Evolutionary conservation across 352 stramenopile species (phyloP).

Genomic region (Phytophthora lateralis): DNA sequence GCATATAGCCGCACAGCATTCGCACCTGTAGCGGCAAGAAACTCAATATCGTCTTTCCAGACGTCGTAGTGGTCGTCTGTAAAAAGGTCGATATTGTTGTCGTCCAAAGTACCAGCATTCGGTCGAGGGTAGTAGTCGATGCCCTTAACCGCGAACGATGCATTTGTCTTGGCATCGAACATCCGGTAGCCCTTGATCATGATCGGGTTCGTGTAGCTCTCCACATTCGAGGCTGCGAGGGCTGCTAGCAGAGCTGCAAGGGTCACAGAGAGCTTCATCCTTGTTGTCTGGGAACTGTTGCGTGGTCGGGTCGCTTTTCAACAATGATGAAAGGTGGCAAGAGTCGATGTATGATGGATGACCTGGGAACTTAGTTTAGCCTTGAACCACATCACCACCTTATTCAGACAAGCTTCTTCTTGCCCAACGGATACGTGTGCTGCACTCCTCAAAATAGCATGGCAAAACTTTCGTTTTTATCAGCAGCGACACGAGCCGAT

Average conservation of each 20-base stretch:
- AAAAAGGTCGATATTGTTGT: constrained; percentile 87
- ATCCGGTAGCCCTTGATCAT: constrained; percentile 70
- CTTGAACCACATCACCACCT: not conserved
- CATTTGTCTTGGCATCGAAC: constrained; percentile 73
- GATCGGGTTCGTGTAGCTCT: constrained; percentile 46
- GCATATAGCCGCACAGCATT: constrained; percentile 87
- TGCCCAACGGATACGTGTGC: not conserved
- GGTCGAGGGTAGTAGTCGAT: constrained; percentile 88
- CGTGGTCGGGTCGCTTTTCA: constrained; percentile 17
- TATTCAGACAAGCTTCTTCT: constrained; percentile 1
- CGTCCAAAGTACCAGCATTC: constrained; percentile 66
- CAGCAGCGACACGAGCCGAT: constrained; percentile 6
- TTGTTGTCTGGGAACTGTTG: not conserved
- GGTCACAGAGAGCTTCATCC: constrained; percentile 26
- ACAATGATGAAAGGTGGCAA: constrained; percentile 11
- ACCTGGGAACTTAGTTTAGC: not conserved
- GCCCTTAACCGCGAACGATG: constrained; percentile 71
- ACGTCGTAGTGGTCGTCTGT: constrained; percentile 73
- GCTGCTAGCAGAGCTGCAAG: constrained; percentile 15
- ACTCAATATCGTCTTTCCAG: constrained; percentile 70
- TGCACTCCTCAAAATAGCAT: not conserved
- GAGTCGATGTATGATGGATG: too few relatives aligned
- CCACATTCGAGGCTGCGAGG: constrained; percentile 13
- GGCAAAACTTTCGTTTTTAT: not conserved
- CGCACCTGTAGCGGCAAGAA: constrained; percentile 64